A percentile compares a stretch with the other conserved stretches of the same genome.
These are phyloP conservation scores for Casuarina equisetifolia DNA, from an alignment of 306 rosid genomes.

Conservation along the genomic window DNA sequence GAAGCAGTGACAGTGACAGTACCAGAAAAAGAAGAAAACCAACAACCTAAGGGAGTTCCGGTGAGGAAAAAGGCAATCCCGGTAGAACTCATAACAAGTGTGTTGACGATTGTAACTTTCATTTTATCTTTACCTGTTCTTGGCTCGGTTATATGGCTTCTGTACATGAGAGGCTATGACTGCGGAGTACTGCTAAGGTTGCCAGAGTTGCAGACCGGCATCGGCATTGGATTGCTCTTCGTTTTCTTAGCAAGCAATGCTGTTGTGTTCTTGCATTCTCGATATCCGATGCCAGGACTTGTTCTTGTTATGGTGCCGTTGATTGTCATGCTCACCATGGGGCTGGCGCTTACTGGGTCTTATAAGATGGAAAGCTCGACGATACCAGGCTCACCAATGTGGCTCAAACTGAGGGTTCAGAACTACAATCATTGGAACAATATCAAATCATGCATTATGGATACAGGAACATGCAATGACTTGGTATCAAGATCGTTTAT, in stretches of 20 bases:
- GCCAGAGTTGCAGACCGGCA: slow-evolving; percentile 15
- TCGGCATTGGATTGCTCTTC: slow-evolving; percentile 9
- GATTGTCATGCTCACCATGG: slow-evolving; percentile 23
- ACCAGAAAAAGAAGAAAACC: neutral
- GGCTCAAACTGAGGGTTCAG: slow-evolving; percentile 26
- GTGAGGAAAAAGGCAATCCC: neutral
- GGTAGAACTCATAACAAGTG: neutral
- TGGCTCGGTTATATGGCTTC: slow-evolving; percentile 29
- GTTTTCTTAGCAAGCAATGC: slow-evolving; percentile 24
- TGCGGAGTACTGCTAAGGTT: slow-evolving; percentile 28
- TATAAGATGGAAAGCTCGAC: slow-evolving; percentile 20
- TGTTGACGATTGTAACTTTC: neutral
- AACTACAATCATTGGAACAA: slow-evolving; percentile 15
- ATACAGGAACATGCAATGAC: slow-evolving; percentile 24
- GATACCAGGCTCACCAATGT: slow-evolving; percentile 33
- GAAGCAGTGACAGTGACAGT: neutral
- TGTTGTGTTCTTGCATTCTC: slow-evolving; percentile 12
- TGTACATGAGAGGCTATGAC: slow-evolving; percentile 18
- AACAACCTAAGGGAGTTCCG: neutral
- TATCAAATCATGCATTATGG: slow-evolving; percentile 27
- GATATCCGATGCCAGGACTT: slow-evolving; percentile 29
- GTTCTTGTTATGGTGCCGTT: slow-evolving; percentile 22
- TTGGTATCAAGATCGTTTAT: slow-evolving; percentile 11
- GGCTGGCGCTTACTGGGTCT: slow-evolving; percentile 29
- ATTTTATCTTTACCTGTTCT: slow-evolving; percentile 31